phyloP scores from a whole-genome alignment of 2,329 filamentous ascomycete species.

The Cylindrodendrum hubeiense region DNA sequence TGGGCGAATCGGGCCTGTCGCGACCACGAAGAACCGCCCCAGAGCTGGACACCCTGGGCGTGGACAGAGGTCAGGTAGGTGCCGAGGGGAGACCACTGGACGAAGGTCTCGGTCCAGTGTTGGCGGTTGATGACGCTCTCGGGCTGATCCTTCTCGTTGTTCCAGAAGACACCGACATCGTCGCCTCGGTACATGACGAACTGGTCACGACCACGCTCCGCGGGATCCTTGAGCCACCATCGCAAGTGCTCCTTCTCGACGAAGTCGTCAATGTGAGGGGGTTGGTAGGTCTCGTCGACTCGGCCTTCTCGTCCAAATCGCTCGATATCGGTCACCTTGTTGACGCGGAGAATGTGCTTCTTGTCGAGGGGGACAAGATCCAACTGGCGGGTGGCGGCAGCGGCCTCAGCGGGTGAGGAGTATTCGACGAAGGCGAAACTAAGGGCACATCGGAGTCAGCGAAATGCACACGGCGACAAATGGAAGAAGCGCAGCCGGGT shows the following conservation, averaged over 20 bases:
- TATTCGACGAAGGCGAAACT: constrained; percentile 99
- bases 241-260: constrained; percentile 93
- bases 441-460: constrained; percentile 28
- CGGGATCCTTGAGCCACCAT: constrained; percentile 89
- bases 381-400: constrained; percentile 89
- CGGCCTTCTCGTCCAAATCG: constrained; percentile 94
- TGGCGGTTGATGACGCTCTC: constrained; percentile 91
- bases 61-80: constrained; percentile 96
- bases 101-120: constrained; percentile 98
- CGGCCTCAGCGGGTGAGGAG: constrained; percentile 88
- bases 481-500: not conserved
- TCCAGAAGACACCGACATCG: constrained; percentile 96
- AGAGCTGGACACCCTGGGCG: constrained; percentile 95
- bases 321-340: constrained; percentile 98
- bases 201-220: constrained; percentile 88
- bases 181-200: constrained; percentile 95
- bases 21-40: constrained; percentile 91
- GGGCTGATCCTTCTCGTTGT: constrained; percentile 92
- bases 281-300: constrained; percentile 89
- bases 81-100: constrained; percentile 96
- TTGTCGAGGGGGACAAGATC: constrained; percentile 92
- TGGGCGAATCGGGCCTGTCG: constrained; percentile 94
- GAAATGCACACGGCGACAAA: constrained; percentile 7
- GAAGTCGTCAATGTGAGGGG: constrained; percentile 87
- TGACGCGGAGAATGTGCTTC: constrained; percentile 94